Percentiles rank a stretch among this genome's conserved stretches.
Conservation (phyloP, 129 eudicot genomes). For the Mikania micrantha region DNA sequence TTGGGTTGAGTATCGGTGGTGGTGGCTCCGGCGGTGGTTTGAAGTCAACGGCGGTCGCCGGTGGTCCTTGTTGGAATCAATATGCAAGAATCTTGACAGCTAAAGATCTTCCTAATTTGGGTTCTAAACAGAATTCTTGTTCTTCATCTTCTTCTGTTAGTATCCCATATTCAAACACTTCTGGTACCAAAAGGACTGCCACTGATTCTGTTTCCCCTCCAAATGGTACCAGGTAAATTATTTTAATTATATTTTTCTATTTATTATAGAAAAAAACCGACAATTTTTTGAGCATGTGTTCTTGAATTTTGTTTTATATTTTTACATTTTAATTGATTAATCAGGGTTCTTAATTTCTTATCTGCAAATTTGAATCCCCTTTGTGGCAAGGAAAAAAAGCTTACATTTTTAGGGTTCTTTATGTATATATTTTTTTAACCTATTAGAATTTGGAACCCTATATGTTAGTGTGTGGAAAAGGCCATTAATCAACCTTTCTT, state of each 20-base stretch:
- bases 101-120: constrained; percentile 49
- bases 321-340: background rate
- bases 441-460: too few relatives aligned
- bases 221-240: constrained; percentile 32
- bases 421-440: too few relatives aligned
- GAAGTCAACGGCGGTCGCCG: constrained; percentile 27
- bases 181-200: constrained; percentile 75
- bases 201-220: constrained; percentile 78
- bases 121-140: constrained; percentile 28
- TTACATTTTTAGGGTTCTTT: background rate
- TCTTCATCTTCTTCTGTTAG: constrained; percentile 53
- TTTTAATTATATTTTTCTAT: background rate
- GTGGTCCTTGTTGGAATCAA: constrained; percentile 45
- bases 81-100: constrained; percentile 89
- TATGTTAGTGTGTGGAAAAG: too few relatives aligned
- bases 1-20: constrained; percentile 74
- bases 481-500: too few relatives aligned
- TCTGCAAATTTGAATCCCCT: background rate
- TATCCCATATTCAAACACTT: constrained; percentile 27
- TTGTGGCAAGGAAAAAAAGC: background rate
- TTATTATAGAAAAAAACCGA: too few relatives aligned
- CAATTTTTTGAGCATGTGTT: background rate
- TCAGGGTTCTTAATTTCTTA: constrained; percentile 1
- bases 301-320: background rate
- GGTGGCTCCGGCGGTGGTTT: constrained; percentile 31